Evolutionary conservation across 75 land plant species (phyloP).

Genomic region (Sequoiadendron giganteum): DNA sequence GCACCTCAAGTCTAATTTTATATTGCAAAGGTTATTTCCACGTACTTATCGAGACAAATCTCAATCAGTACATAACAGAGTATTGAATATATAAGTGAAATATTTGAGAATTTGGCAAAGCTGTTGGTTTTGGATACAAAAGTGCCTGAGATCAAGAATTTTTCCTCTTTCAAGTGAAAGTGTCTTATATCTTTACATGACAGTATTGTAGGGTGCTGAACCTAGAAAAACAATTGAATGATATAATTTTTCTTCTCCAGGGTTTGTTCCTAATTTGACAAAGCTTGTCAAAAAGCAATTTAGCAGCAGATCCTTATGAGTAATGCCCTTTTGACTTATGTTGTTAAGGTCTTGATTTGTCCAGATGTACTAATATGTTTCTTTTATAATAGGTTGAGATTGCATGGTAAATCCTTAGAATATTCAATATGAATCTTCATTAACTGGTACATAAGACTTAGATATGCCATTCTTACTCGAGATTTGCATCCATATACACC

Average conservation of each 20-base stretch:
- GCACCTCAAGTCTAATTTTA: too few relatives aligned
- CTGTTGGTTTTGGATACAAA: background rate
- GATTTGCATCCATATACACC: background rate
- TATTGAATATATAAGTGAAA: background rate
- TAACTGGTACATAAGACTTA: background rate
- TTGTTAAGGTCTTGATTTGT: background rate
- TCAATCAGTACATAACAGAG: background rate
- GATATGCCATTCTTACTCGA: background rate
- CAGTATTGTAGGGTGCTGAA: background rate
- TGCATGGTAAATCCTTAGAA: background rate
- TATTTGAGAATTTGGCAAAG: background rate
- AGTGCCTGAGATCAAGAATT: background rate
- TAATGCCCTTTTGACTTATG: background rate
- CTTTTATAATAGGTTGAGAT: background rate
- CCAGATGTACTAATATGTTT: background rate
- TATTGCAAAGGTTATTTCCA: too few relatives aligned
- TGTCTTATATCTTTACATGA: background rate
- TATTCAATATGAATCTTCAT: background rate
- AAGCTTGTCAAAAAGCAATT: background rate
- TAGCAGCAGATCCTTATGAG: background rate
- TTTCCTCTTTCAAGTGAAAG: background rate
- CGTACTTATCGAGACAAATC: background rate
- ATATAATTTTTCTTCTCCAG: too few relatives aligned
- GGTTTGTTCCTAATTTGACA: background rate
- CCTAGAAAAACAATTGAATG: background rate